Conservation (phyloP, 2,329 filamentous ascomycete genomes). For the Aureobasidium subglaciale region DNA sequence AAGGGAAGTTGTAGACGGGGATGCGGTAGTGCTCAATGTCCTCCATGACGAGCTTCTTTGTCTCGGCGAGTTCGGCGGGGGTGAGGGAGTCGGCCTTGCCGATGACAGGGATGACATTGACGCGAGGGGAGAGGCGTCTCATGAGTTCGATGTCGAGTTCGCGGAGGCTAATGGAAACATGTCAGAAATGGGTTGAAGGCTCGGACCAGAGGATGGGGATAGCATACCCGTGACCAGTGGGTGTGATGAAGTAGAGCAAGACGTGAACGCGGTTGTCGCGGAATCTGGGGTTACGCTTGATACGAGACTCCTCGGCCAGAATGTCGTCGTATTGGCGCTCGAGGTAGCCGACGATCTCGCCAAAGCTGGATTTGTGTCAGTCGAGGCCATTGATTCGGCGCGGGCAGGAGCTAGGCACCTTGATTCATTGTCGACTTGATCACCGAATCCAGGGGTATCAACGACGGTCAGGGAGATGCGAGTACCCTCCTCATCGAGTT, state of each 20-base stretch:
- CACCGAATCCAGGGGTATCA: slow-evolving; percentile 95
- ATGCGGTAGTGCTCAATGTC: slow-evolving; percentile 99
- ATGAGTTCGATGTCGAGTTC: slow-evolving; percentile 99
- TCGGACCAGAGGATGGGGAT: background rate
- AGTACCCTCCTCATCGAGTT: slow-evolving; percentile 96
- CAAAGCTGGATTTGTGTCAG: slow-evolving; percentile 58
- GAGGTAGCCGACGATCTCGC: slow-evolving; percentile 95
- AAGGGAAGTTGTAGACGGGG: slow-evolving; percentile 99
- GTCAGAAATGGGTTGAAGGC: slow-evolving; percentile 5
- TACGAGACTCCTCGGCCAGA: slow-evolving; percentile 96
- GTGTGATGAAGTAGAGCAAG: slow-evolving; percentile 98
- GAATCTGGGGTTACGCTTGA: slow-evolving; percentile 99
- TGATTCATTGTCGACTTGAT: slow-evolving; percentile 98
- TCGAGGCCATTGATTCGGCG: slow-evolving; percentile 17
- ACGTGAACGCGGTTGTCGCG: slow-evolving; percentile 98
- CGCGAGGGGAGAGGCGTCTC: slow-evolving; percentile 95
- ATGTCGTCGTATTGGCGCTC: slow-evolving; percentile 99
- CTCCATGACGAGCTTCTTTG: slow-evolving; percentile 99
- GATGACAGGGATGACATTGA: slow-evolving; percentile 98
- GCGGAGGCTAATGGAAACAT: slow-evolving; percentile 59
- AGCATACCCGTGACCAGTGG: slow-evolving; percentile 71
- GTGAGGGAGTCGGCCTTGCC: slow-evolving; percentile 97
- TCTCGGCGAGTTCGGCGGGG: slow-evolving; percentile 91
- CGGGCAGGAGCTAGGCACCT: slow-evolving; percentile 54
- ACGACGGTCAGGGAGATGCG: slow-evolving; percentile 97